Conservation (phyloP, 345 rosid genomes). For the Boechera divaricarpa region DNA sequence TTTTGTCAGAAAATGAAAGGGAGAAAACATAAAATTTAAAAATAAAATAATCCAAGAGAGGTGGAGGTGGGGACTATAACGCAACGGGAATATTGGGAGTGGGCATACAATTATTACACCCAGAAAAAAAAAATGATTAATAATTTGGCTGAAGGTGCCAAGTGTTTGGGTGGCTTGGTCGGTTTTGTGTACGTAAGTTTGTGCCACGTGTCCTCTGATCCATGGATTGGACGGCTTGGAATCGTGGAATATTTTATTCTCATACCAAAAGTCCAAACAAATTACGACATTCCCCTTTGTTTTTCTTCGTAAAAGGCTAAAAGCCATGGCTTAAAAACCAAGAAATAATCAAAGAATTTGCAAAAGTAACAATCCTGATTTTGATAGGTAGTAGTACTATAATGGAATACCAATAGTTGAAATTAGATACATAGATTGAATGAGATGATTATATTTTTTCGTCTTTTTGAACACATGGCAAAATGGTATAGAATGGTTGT, state of each 20-base stretch:
- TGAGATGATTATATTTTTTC: neutral
- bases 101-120: slow-evolving; percentile 39
- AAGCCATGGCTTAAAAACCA: slow-evolving; percentile 1
- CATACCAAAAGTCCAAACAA: slow-evolving; percentile 41
- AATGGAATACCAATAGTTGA: neutral
- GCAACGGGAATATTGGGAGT: slow-evolving; percentile 47
- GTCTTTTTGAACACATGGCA: neutral
- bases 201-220: slow-evolving; percentile 35
- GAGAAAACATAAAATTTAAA: neutral
- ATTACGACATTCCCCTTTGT: slow-evolving; percentile 15
- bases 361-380: slow-evolving; percentile 3
- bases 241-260: slow-evolving; percentile 18
- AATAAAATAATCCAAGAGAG: slow-evolving; percentile 34
- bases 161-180: slow-evolving; percentile 49
- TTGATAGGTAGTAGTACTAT: neutral
- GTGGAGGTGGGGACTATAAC: slow-evolving; percentile 42
- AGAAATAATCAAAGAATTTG: neutral
- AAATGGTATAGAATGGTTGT: neutral
- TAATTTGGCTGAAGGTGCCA: slow-evolving; percentile 37
- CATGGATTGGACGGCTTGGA: slow-evolving; percentile 44
- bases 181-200: slow-evolving; percentile 37
- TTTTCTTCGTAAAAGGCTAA: neutral
- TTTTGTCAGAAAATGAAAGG: neutral
- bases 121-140: neutral
- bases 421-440: neutral